phyloP scores from a whole-genome alignment of 495 filamentous ascomycete genomes.

The Xylaria longipes region DNA sequence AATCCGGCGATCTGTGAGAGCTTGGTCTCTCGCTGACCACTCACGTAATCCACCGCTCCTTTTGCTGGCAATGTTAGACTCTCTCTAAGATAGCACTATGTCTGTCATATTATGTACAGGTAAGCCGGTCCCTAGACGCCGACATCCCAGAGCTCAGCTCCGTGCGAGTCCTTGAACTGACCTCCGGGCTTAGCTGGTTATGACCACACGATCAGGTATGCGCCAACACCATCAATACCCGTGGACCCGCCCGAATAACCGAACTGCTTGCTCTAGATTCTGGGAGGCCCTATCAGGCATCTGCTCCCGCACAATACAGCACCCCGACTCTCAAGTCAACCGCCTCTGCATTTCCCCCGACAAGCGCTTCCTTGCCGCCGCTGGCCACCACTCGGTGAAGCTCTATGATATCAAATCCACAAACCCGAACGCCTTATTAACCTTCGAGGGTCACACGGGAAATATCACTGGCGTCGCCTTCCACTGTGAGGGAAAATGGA shows the following conservation, averaged over 20 bases:
- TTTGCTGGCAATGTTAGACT: constrained; percentile 3
- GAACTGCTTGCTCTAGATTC: constrained; percentile 64
- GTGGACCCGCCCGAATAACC: neutral
- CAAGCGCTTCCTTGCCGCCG: constrained; percentile 93
- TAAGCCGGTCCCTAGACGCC: constrained; percentile 47
- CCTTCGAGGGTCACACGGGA: constrained; percentile 92
- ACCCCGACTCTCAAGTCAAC: constrained; percentile 97
- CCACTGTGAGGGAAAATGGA: constrained; percentile 99
- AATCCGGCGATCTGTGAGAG: constrained; percentile 8
- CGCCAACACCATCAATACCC: constrained; percentile 19
- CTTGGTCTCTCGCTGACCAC: constrained; percentile 27
- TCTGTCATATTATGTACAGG: constrained; percentile 89
- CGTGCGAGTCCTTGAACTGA: constrained; percentile 24
- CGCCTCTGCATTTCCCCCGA: constrained; percentile 97
- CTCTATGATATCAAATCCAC: constrained; percentile 97
- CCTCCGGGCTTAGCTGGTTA: constrained; percentile 76
- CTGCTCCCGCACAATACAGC: constrained; percentile 96
- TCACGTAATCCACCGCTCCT: constrained; percentile 30
- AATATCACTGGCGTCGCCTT: constrained; percentile 97
- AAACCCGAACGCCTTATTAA: constrained; percentile 88
- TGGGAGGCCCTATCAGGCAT: constrained; percentile 99
- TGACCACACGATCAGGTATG: constrained; percentile 97
- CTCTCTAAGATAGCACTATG: constrained; percentile 55
- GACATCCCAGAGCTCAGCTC: neutral
- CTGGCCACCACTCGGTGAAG: constrained; percentile 93